Evolutionary conservation across 78 protist genomes (phyloP), one percentile per base, ranked within the genome.

Genomic region (Dictyostelium brefeldianum): DNA sequence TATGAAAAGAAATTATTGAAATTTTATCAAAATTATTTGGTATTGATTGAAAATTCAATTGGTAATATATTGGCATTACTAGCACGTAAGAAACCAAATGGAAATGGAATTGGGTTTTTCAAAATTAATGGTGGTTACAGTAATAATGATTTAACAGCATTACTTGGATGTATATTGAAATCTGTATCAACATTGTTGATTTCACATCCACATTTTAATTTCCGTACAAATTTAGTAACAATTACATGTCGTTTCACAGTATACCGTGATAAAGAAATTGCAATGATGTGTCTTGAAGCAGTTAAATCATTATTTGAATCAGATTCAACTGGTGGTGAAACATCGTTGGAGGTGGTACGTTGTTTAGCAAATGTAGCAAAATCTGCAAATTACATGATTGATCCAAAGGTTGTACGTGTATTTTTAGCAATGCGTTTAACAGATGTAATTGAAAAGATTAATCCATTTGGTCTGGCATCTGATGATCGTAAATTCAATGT

Each of bases 1-100:
- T 91, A 73, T 46, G 95, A 91, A 74, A 70, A 29, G 14, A 80
- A 81, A 46, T 29, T 91, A 47, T 53, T 91, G 48, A 91, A 91
- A 29, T 81, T 25, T 57, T 91, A 91, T 46, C 89, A 91, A 69
- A 91, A 80, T 65, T 91, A 81, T 67, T 78, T 91, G 77, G 80
- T 80, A 4, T 54, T 91, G 20, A 25, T 91, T 8, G 95, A 91
- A 27, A 82, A 73, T 25, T 78, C 95, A 41, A 78, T 91, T 41
- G 36, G 46, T 0, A 87, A 64, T 62, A 51, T 74, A 10, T 15
- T 87, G 59, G 43, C 77, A 11, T 36, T 77, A 15, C 46, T 57
- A 9, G 5, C 56, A 3, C 18, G 31, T 8, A 70, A 65, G 11
- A 14, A 1, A 17, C 80, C 93, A 64, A 15, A 46, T 25, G 22